Evolutionary conservation across 768 basidiomycete species (phyloP).

Genomic region (Leccinum barrowsii): DNA sequence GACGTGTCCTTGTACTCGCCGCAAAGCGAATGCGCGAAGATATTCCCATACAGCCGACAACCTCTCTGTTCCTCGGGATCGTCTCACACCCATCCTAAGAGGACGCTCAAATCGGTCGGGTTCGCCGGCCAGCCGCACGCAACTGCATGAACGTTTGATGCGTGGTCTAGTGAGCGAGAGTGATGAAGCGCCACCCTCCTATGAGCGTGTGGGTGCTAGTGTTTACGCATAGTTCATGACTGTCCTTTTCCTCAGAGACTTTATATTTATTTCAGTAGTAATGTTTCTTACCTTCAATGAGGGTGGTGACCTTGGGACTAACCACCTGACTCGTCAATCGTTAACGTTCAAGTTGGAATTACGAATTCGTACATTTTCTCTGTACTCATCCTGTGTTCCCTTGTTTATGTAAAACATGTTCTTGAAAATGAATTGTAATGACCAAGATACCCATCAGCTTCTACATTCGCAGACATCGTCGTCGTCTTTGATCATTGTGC

Average conservation of each 20-base stretch:
- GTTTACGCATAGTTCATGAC: neutral
- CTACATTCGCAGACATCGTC: conserved; percentile 16
- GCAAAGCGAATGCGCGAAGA: conserved; percentile 10
- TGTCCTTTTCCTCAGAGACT: neutral
- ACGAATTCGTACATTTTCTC: neutral
- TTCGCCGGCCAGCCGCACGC: conserved; percentile 39
- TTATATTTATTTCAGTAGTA: neutral
- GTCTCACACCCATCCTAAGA: conserved; percentile 34
- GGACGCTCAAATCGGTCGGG: conserved; percentile 32
- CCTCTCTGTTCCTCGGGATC: conserved; percentile 17
- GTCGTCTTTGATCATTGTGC: conserved; percentile 18
- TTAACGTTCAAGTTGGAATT: too few species aligned
- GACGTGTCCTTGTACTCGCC: conserved; percentile 43
- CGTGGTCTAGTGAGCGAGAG: conserved; percentile 77
- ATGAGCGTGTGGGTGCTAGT: conserved; percentile 4
- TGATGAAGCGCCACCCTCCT: conserved; percentile 76
- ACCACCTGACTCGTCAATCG: too few species aligned
- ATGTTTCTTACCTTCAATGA: neutral
- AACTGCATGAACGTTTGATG: conserved; percentile 74
- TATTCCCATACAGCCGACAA: neutral
- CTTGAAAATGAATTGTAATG: neutral
- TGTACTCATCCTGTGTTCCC: neutral
- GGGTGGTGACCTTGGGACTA: neutral
- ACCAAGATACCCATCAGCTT: conserved; percentile 15
- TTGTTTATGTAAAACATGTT: neutral